Evolutionary conservation across 2,329 filamentous ascomycete species (phyloP), one percentile per base, ranked within the genome.

Genomic region (Drechslerella dactyloides): DNA sequence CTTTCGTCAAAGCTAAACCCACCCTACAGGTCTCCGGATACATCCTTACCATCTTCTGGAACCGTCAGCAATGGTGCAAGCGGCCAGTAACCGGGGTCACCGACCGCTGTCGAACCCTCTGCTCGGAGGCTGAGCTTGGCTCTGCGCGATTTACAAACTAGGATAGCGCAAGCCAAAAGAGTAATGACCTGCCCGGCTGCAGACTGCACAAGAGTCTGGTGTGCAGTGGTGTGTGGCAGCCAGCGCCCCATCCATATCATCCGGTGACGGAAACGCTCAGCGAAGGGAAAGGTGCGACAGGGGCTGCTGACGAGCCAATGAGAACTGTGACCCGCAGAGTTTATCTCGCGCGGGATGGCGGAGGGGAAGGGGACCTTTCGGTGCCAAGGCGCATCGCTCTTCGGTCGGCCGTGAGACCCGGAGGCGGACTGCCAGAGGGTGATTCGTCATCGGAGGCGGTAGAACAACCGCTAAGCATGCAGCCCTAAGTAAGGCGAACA

Each of bases 91-190:
- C 66, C 66, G 66, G 66, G 66, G 59, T 51, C 46, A 58, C 66
- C 66, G 66, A 70, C 59, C 46, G 59, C 51, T 27, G 54, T 52
- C 48, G 15, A 50, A 27, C 23, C 33, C 57, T 33, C 15, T 30
- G 46, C 59, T 54, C n/a, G 54, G 66, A 64, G 66, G 66, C 66
- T 70, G 66, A 70, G 66, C 54, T 64, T 70, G 66, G 54, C 66
- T 70, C 52, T 70, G 66, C 66, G 66, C 59, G 66, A 70, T 70
- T 70, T 70, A 70, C 59, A 55, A 17, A 64, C 66, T 64, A 11
- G 66, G 66, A 35, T 70, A 70, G 61, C 60, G 66, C 59, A 64
- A 60, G 59, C 66, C 66, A 70, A 70, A 70, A 70, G 59, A 50
- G 66, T 55, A 70, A 59, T 60, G 66, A 70, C 54, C 65, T 55